Evolutionary conservation across 2,329 filamentous ascomycete species (phyloP), one percentile per base, ranked within the genome.

Genomic region (Stemphylium lycopersici): DNA sequence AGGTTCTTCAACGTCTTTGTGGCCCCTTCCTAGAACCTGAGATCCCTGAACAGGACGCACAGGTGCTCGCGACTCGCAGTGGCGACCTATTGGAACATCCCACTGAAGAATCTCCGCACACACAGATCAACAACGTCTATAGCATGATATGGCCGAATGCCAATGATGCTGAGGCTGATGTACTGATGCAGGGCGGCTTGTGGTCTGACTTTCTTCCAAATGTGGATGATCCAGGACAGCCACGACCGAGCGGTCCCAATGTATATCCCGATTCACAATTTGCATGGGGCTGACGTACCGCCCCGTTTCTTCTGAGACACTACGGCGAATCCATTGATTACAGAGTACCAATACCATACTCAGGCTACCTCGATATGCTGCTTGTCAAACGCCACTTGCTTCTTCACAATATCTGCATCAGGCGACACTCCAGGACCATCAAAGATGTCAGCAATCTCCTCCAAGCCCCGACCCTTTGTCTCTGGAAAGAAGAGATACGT

Each of bases 1-100:
- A 76, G 34, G 73, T 79, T 13, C 78, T 81, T 40, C 51, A 70
- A 5, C 73, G 76, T 13, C 67, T 81, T 1, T 81, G 78, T 31
- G 78, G 76, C 4, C 53, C 49, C 18, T 56, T 59, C 39, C 31
- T 55, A 8, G 49, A 47, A 32, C 48, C 53, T 8, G 42, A 52
- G 13, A 24, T 24, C 18, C 26, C 36, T 20, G 48, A 48, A 7
- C 58, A 50, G 16, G 45, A 43, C 7, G 31, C 46, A 7, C 26
- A 40, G 0, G 29, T 51, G 7, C 54, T 55, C 16, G 33, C 50
- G 2, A 54, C 52, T 22, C 52, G 58, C 6, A 34, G 38, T 15
- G 31, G 48, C 26, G 40, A 41, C 18, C 36, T 42, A 5, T 11
- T 53, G 4, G 60, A 47, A 31, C 52, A 50, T 13, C 45, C 57